A percentile compares a stretch with the other conserved stretches of the same genome.
Evolutionary conservation across 768 basidiomycete species (phyloP).

Genomic region (Mycena vulgaris): DNA sequence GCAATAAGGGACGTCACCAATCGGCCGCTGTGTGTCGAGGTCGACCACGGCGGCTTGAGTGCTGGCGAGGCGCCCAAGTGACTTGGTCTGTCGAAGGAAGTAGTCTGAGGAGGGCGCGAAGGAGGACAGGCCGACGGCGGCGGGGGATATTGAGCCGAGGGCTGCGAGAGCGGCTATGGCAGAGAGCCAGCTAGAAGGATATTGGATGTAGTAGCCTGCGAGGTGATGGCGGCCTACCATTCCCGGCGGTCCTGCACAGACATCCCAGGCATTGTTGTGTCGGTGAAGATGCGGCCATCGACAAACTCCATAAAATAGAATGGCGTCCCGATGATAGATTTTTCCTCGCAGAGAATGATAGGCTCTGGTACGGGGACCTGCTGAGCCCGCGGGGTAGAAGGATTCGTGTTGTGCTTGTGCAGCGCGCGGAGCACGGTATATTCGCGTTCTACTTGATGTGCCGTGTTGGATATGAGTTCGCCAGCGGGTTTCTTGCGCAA

Average conservation of each 20-base stretch:
- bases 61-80: conserved; percentile 83
- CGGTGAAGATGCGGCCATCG: conserved; percentile 94
- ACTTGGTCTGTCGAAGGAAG: conserved; percentile 95
- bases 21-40: conserved; percentile 69
- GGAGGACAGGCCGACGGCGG: conserved; percentile 74
- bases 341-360: conserved; percentile 87
- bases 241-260: conserved; percentile 64
- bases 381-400: conserved; percentile 62
- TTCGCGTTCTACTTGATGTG: conserved; percentile 97
- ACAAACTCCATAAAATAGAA: conserved; percentile 99
- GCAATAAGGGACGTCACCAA: conserved; percentile 84
- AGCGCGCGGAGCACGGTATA: conserved; percentile 86
- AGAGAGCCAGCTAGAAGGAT: conserved; percentile 78
- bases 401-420: conserved; percentile 77
- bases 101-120: conserved; percentile 86
- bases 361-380: conserved; percentile 90
- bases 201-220: neutral
- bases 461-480: conserved; percentile 87
- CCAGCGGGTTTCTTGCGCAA: conserved; percentile 95
- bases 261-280: conserved; percentile 82
- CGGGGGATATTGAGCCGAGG: conserved; percentile 75
- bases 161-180: conserved; percentile 80
- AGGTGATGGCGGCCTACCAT: neutral
- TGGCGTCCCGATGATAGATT: conserved; percentile 83
- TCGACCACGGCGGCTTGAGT: conserved; percentile 82